A percentile compares a stretch with the other conserved stretches of the same genome.
These are phyloP conservation scores for Mycena kentingensis DNA, from an alignment of 768 basidiomycete species.

Conservation along the genomic window DNA sequence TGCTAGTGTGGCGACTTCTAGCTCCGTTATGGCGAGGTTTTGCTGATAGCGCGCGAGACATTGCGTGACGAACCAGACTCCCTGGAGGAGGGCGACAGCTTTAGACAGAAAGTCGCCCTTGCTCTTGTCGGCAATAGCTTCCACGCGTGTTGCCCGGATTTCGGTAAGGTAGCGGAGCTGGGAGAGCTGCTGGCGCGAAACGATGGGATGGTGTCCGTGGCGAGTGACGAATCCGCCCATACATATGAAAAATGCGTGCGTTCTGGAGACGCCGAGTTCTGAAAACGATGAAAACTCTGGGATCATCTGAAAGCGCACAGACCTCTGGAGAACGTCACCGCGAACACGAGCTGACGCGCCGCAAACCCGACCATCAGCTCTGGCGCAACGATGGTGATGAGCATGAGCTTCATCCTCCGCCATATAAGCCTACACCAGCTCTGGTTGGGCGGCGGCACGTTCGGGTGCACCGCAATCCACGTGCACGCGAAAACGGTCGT, in stretches of 20 bases:
- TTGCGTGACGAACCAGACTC: slow-evolving; percentile 34
- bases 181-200: background rate
- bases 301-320: background rate
- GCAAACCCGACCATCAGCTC: no score
- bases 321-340: background rate
- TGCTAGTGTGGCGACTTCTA: slow-evolving; percentile 37
- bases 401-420: no score
- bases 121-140: slow-evolving; percentile 33
- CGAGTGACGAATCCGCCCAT: slow-evolving; percentile 33
- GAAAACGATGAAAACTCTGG: background rate
- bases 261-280: slow-evolving; percentile 20
- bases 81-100: slow-evolving; percentile 32
- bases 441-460: no score
- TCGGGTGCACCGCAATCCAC: no score
- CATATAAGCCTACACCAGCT: no score
- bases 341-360: no score
- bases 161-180: background rate
- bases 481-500: no score
- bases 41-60: slow-evolving; percentile 26
- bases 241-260: slow-evolving; percentile 28
- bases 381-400: no score
- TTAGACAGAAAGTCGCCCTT: slow-evolving; percentile 36
- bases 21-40: slow-evolving; percentile 30
- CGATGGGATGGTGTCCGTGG: background rate
- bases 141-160: background rate